These are phyloP conservation scores for Xylaria sp. DNA, from an alignment of 2,329 filamentous ascomycete species.

Conservation along the genomic window DNA sequence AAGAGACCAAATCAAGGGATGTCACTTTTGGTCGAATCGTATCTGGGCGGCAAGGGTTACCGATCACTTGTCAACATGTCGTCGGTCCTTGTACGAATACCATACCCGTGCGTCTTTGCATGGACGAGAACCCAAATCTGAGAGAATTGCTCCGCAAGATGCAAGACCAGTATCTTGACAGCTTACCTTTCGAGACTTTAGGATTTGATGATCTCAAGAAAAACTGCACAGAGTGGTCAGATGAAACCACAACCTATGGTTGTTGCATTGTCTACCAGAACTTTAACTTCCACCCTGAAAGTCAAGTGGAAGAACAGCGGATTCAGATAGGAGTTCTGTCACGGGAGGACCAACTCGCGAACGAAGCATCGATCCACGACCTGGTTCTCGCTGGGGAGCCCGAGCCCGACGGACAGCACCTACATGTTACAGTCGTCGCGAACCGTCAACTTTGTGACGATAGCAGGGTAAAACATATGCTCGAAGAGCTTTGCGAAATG, in stretches of 20 bases:
- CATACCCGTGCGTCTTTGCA: conserved; percentile 13
- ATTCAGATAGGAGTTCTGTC: conserved; percentile 17
- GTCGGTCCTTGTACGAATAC: conserved; percentile 23
- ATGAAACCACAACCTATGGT: conserved; percentile 2
- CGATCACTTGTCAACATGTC: conserved; percentile 5
- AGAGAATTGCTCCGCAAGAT: conserved; percentile 13
- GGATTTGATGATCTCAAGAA: conserved; percentile 24
- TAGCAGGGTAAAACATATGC: conserved; percentile 6
- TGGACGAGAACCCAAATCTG: not conserved
- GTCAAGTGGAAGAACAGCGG: conserved; percentile 9
- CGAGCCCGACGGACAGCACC: not conserved
- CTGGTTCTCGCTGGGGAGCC: conserved; percentile 9
- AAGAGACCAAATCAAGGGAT: conserved; percentile 8
- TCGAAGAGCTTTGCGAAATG: conserved; percentile 15
- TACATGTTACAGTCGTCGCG: conserved; percentile 14
- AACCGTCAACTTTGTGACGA: conserved; percentile 11
- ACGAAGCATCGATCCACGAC: conserved; percentile 10
- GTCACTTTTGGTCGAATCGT: conserved; percentile 12
- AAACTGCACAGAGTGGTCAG: conserved; percentile 19
- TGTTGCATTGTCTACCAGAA: conserved; percentile 21
- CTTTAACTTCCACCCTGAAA: conserved; percentile 14
- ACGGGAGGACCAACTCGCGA: not conserved
- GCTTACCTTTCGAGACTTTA: conserved; percentile 22
- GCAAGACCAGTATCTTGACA: conserved; percentile 21
- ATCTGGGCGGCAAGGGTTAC: conserved; percentile 21